Evolutionary conservation across 2,329 filamentous ascomycete genomes (phyloP).

Genomic region (Colletotrichum tropicicola): DNA sequence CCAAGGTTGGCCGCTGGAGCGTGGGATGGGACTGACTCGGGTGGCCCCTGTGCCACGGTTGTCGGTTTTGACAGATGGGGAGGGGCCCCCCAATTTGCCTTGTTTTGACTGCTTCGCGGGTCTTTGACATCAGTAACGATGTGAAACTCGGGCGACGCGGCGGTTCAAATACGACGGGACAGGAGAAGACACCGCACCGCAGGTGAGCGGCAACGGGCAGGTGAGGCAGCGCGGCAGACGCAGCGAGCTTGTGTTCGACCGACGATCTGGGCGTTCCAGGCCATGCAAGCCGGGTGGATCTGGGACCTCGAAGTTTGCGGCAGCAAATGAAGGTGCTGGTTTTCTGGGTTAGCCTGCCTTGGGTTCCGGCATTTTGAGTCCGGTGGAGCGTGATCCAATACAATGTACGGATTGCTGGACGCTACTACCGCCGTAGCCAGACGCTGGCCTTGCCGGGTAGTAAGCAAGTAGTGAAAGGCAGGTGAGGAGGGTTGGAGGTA

Average conservation of each 20-base stretch:
- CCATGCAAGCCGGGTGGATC: not conserved
- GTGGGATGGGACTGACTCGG: slow-evolving; percentile 20
- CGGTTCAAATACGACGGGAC: not conserved
- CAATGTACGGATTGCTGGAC: no score
- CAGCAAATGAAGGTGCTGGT: not conserved
- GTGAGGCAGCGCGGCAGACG: not conserved
- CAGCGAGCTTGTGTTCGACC: not conserved
- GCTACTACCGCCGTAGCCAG: not conserved
- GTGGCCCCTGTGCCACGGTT: slow-evolving; percentile 5
- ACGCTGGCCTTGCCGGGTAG: not conserved
- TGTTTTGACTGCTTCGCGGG: slow-evolving; percentile 8
- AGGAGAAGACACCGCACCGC: no score
- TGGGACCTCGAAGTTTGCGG: not conserved
- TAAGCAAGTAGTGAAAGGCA: not conserved
- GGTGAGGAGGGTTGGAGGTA: not conserved
- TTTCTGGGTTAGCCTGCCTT: not conserved
- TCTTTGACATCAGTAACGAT: not conserved
- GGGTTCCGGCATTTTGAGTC: not conserved
- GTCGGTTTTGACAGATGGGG: not conserved
- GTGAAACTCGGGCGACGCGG: not conserved
- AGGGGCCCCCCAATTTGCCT: not conserved
- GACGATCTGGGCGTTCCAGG: slow-evolving; percentile 22
- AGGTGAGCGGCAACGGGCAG: no score
- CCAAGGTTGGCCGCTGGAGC: slow-evolving; percentile 3
- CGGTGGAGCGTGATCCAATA: no score